These are phyloP conservation scores for Saturnispora besseyi DNA, from an alignment of 805 yeast genomes.

Conservation along the genomic window DNA sequence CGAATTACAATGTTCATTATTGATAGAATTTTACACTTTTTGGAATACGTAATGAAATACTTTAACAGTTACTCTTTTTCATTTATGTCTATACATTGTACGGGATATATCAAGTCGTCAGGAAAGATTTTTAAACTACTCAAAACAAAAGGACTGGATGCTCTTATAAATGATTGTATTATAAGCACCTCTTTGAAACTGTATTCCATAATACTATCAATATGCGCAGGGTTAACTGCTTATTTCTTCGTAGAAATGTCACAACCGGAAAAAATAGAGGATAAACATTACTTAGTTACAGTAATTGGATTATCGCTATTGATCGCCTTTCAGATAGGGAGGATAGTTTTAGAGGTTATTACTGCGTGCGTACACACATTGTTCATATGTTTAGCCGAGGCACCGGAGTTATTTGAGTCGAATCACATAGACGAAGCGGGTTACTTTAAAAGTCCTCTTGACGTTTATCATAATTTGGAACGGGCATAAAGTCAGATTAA, in stretches of 20 bases:
- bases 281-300: conserved; percentile 44
- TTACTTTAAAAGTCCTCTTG: conserved; percentile 8
- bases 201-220: conserved; percentile 59
- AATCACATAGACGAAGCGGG: conserved; percentile 46
- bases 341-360: conserved; percentile 59
- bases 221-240: conserved; percentile 37
- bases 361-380: conserved; percentile 75
- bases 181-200: conserved; percentile 68
- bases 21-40: not conserved
- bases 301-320: conserved; percentile 31
- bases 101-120: conserved; percentile 62
- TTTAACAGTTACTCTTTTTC: conserved; percentile 84
- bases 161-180: conserved; percentile 74
- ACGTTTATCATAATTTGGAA: not conserved
- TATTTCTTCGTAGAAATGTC: conserved; percentile 61
- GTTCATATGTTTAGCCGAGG: conserved; percentile 73
- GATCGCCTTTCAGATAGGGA: conserved; percentile 64
- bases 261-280: conserved; percentile 51
- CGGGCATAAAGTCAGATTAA: not conserved
- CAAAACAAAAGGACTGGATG: conserved; percentile 71
- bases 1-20: conserved; percentile 2
- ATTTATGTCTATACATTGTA: conserved; percentile 78
- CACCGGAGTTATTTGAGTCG: conserved; percentile 69
- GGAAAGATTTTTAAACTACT: conserved; percentile 69
- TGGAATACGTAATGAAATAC: conserved; percentile 11